Conservation (phyloP, 2,329 filamentous ascomycete genomes). For the Trichoderma sp. region DNA sequence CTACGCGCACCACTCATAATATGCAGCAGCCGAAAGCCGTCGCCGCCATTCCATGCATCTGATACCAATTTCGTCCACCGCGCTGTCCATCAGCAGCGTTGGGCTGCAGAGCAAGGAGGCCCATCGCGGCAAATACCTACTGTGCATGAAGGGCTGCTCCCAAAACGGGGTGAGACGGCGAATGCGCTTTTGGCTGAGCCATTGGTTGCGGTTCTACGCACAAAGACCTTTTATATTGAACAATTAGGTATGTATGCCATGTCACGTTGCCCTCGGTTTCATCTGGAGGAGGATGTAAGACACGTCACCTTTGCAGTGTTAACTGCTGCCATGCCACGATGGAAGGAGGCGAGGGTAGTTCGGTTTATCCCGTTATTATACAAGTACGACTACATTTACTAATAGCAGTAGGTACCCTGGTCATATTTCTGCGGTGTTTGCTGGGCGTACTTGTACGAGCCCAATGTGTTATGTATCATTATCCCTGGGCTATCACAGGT, state of each 20-base stretch:
- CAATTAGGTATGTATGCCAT: not conserved
- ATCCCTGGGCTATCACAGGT: not conserved
- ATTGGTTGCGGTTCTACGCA: not conserved
- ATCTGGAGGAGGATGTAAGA: slow-evolving; percentile 1
- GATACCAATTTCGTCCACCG: slow-evolving; percentile 1
- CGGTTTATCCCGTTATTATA: not conserved
- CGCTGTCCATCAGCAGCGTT: not conserved
- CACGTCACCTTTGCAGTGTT: slow-evolving; percentile 9
- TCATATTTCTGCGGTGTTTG: not conserved
- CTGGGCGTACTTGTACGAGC: not conserved
- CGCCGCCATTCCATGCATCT: not conserved
- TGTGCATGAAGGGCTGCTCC: not conserved
- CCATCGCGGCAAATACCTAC: not conserved
- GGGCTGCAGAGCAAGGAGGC: not conserved
- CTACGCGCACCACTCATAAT: not conserved
- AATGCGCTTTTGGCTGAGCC: not conserved
- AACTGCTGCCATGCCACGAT: not conserved
- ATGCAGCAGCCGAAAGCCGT: not conserved
- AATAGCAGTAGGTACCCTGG: not conserved
- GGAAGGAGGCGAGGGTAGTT: not conserved
- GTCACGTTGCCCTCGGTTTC: not conserved
- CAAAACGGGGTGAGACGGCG: not conserved
- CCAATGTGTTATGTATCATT: not conserved
- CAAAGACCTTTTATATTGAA: not conserved
- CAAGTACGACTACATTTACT: not conserved